phyloP scores from a whole-genome alignment of 768 basidiomycete species.

The Hydnum rufescens region DNA sequence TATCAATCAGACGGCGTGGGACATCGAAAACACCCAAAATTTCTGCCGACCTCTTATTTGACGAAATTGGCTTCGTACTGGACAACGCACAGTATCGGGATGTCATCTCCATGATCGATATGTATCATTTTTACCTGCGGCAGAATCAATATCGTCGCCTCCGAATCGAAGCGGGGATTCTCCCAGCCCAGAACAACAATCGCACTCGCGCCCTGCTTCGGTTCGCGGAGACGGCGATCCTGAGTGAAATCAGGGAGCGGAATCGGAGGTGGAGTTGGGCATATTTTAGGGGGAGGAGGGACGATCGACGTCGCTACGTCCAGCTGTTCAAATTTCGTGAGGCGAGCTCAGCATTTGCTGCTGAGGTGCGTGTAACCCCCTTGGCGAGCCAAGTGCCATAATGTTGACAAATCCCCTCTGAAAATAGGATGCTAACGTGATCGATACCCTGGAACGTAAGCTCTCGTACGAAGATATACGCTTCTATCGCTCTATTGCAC shows the following conservation, averaged over 20 bases:
- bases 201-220: slow-evolving; percentile 45
- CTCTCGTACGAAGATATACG: slow-evolving; percentile 87
- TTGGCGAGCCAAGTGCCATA: slow-evolving; percentile 12
- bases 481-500: slow-evolving; percentile 90
- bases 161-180: slow-evolving; percentile 27
- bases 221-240: slow-evolving; percentile 64
- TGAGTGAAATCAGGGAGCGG: slow-evolving; percentile 65
- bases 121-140: slow-evolving; percentile 89
- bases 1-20: slow-evolving; percentile 64
- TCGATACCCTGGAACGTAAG: slow-evolving; percentile 56
- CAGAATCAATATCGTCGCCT: slow-evolving; percentile 65
- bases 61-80: slow-evolving; percentile 80
- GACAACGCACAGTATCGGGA: slow-evolving; percentile 93
- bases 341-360: slow-evolving; percentile 28
- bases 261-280: slow-evolving; percentile 80
- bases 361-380: slow-evolving; percentile 25
- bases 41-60: slow-evolving; percentile 72
- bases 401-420: too few relatives aligned
- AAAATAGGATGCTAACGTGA: slow-evolving; percentile 9
- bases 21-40: slow-evolving; percentile 61
- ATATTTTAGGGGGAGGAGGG: slow-evolving; percentile 71
- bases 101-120: slow-evolving; percentile 77
- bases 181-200: slow-evolving; percentile 31
- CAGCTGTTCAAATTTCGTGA: slow-evolving; percentile 60
- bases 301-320: slow-evolving; percentile 73